These are phyloP conservation scores for Sugiyamaella valdiviana DNA, from an alignment of 805 yeast species.

Conservation along the genomic window DNA sequence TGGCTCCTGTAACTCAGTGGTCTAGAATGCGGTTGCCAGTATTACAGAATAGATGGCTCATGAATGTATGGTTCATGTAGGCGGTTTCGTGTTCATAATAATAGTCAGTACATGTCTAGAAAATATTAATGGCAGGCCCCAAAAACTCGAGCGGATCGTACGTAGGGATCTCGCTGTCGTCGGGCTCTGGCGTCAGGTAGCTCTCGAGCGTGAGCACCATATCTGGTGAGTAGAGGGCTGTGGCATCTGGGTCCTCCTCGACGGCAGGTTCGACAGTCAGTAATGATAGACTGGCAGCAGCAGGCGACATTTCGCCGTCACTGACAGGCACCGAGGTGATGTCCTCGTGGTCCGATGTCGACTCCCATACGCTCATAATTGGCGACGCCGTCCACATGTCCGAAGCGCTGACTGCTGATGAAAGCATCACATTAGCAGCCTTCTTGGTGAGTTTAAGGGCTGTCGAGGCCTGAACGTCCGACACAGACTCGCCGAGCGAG, in stretches of 20 bases:
- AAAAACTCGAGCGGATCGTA: slow-evolving; percentile 21
- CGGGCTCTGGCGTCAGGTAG: slow-evolving; percentile 23
- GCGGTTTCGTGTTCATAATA: background rate
- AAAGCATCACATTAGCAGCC: slow-evolving; percentile 10
- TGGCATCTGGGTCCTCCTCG: slow-evolving; percentile 1
- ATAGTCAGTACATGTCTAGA: slow-evolving; percentile 1
- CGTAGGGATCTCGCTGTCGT: slow-evolving; percentile 10
- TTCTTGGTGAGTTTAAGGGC: slow-evolving; percentile 5
- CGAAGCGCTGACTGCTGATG: slow-evolving; percentile 5
- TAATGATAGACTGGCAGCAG: slow-evolving; percentile 4
- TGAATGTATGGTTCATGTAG: too few species aligned
- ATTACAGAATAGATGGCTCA: too few species aligned
- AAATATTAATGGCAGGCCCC: slow-evolving; percentile 19
- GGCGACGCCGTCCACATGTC: slow-evolving; percentile 2
- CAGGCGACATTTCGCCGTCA: slow-evolving; percentile 1
- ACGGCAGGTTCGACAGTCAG: background rate
- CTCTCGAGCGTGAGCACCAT: slow-evolving; percentile 15
- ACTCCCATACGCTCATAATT: background rate
- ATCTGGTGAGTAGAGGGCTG: slow-evolving; percentile 7
- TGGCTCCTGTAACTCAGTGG: too few species aligned
- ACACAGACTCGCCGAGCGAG: background rate
- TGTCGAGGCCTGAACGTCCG: background rate
- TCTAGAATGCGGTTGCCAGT: too few species aligned
- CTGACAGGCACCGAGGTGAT: background rate
- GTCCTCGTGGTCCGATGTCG: background rate